A percentile compares a stretch with the other conserved stretches of the same genome.
Conservation (phyloP, 2,329 filamentous ascomycete species). For the Aspergillus fumigatus region DNA sequence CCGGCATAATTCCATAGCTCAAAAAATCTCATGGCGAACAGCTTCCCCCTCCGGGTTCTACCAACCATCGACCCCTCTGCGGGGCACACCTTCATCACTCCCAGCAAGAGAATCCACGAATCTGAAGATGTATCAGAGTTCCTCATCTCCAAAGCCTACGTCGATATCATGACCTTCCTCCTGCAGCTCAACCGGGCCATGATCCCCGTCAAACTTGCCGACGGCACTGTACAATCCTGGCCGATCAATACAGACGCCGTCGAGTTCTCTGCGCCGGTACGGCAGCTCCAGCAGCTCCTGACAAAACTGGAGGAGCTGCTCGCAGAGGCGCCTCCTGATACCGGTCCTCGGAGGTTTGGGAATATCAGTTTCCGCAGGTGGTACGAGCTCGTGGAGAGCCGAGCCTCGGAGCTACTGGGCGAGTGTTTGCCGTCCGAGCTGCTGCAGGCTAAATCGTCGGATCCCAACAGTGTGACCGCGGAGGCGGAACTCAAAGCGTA, state of each 20-base stretch:
- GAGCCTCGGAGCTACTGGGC: constrained; percentile 53
- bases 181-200: constrained; percentile 86
- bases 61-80: constrained; percentile 43
- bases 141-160: constrained; percentile 74
- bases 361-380: constrained; percentile 87
- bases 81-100: constrained; percentile 59
- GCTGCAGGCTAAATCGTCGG: constrained; percentile 28
- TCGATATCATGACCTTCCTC: constrained; percentile 80
- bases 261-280: constrained; percentile 55
- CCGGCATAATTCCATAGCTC: not conserved
- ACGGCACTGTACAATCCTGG: constrained; percentile 48
- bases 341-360: constrained; percentile 82
- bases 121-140: constrained; percentile 77
- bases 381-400: constrained; percentile 64
- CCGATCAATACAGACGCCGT: constrained; percentile 36
- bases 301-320: constrained; percentile 62
- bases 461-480: constrained; percentile 42
- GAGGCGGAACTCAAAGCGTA: constrained; percentile 71
- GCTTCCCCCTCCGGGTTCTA: constrained; percentile 33
- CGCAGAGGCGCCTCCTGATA: constrained; percentile 74
- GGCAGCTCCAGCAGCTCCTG: constrained; percentile 63
- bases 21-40: constrained; percentile 6
- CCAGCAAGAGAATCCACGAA: constrained; percentile 79
- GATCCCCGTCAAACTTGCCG: constrained; percentile 59
- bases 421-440: constrained; percentile 52